phyloP scores from a whole-genome alignment of 2,329 filamentous ascomycete genomes.

The Mollisiaceae sp. region DNA sequence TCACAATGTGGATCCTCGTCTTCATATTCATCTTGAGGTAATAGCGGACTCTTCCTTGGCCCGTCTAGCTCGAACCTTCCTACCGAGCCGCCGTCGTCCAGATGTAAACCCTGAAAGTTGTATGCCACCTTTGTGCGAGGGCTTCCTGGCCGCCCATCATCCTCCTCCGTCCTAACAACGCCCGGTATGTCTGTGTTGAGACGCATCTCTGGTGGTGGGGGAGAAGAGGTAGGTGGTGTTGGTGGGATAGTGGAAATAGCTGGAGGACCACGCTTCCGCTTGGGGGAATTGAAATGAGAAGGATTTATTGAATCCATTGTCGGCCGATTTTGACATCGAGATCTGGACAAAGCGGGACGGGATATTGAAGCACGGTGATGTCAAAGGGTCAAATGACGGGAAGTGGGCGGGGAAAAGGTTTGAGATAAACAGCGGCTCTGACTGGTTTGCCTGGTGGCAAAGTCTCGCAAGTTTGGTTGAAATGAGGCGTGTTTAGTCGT shows the following conservation, averaged over 20 bases:
- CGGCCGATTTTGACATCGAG: background rate
- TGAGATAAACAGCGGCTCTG: background rate
- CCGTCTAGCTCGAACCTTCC: constrained; percentile 34
- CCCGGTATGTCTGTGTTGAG: constrained; percentile 26
- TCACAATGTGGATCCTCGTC: constrained; percentile 15
- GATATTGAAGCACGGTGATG: background rate
- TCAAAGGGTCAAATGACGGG: background rate
- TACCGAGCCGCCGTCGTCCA: constrained; percentile 31
- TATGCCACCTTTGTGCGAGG: constrained; percentile 42
- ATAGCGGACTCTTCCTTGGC: background rate
- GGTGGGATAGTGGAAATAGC: constrained; percentile 26
- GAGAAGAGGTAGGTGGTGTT: constrained; percentile 31
- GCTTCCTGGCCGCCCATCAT: constrained; percentile 25
- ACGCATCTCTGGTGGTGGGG: constrained; percentile 26
- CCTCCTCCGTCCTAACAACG: constrained; percentile 17
- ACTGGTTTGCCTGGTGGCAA: background rate
- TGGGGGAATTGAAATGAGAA: constrained; percentile 24
- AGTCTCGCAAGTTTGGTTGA: background rate
- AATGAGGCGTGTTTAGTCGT: background rate
- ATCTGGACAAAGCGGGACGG: background rate
- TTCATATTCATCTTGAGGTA: background rate
- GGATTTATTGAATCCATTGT: constrained; percentile 12
- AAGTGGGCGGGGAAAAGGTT: background rate
- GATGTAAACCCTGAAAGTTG: constrained; percentile 40
- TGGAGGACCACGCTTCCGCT: constrained; percentile 27